Evolutionary conservation across 805 yeast species (phyloP), one percentile per base, ranked within the genome.

Genomic region (Yarrowia porcina): DNA sequence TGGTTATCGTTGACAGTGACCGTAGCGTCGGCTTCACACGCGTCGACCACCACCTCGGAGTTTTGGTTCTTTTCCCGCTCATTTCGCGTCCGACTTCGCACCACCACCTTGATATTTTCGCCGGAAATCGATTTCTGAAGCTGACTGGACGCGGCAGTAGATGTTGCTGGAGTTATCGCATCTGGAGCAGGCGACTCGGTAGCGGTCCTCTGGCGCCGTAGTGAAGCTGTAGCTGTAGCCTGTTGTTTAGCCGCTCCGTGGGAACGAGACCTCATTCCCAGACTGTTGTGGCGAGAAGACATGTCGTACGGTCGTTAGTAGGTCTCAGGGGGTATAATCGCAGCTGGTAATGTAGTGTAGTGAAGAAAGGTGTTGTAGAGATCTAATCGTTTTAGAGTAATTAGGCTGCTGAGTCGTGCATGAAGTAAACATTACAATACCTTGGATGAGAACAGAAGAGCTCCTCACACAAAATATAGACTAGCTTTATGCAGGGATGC

Each of bases 71-170:
- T 77, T 69, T 86, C 90, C 63, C 84, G 77, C 44, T 79, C 77
- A 66, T 80, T 85, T 63, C 90, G 72, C 3, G 86, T 86, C 63
- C 90, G 74, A 67, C 89, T 83, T 66, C 90, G 76, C 10, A 85
- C 87, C 17, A 81, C 84, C 2, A 86, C 90, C 57, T 80, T 80
- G 50, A 86, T 84, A 66, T 84, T 84, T 0, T 78, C 70, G 30
- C 76, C 78, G 17, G 59, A 52, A 25, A 52, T 36, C 1, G 59
- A 35, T n/a, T 52, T 52, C 23, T 52, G 59, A 3, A 52, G 36
- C 44, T 35, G 44, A 18, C 13, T 36, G 0, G 59, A 13, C 9
- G 59, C 18, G 3, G 20, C 10, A 10, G 30, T 32, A 12, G 27
- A n/a, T 20, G 18, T 30, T 5, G 38, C 10, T 4, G 47, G 3